Conservation (phyloP, 2,329 filamentous ascomycete species). For the Botrytis tulipae region DNA sequence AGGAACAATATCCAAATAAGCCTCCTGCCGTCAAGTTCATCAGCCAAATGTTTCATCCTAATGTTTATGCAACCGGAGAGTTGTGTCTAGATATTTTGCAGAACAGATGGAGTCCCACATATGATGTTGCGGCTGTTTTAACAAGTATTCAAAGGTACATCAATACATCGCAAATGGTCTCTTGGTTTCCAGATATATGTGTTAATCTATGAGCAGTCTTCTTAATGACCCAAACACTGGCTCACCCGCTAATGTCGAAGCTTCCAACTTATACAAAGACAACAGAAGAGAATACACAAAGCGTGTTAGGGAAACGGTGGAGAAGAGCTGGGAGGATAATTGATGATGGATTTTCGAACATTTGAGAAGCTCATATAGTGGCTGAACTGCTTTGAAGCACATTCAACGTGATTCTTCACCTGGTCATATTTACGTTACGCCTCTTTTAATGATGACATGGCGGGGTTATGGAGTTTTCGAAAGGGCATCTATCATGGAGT, state of each 20-base stretch:
- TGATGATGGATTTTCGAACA: conserved; percentile 25
- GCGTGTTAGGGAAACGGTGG: conserved; percentile 90
- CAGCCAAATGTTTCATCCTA: conserved; percentile 98
- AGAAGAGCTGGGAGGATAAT: conserved; percentile 98
- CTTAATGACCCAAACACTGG: conserved; percentile 99
- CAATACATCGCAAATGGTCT: neutral
- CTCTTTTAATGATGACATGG: conserved; percentile 14
- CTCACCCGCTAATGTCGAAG: conserved; percentile 95
- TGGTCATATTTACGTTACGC: conserved; percentile 1
- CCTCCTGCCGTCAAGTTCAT: conserved; percentile 98
- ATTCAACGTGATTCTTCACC: neutral
- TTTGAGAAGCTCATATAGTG: neutral
- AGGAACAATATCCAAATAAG: conserved; percentile 98
- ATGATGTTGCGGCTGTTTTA: conserved; percentile 94
- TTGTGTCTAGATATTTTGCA: conserved; percentile 95
- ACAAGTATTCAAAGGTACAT: conserved; percentile 93
- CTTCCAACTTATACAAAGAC: conserved; percentile 97
- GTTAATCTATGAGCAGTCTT: conserved; percentile 57
- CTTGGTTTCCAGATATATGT: conserved; percentile 3
- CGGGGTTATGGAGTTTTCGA: conserved; percentile 16
- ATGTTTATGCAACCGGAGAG: conserved; percentile 96
- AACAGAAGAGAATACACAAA: conserved; percentile 97
- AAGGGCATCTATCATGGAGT: conserved; percentile 13
- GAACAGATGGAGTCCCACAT: conserved; percentile 97
- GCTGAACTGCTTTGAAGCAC: conserved; percentile 9